Base-by-base conservation (phyloP, 805 yeast species). In the Yarrowia sp. region DNA sequence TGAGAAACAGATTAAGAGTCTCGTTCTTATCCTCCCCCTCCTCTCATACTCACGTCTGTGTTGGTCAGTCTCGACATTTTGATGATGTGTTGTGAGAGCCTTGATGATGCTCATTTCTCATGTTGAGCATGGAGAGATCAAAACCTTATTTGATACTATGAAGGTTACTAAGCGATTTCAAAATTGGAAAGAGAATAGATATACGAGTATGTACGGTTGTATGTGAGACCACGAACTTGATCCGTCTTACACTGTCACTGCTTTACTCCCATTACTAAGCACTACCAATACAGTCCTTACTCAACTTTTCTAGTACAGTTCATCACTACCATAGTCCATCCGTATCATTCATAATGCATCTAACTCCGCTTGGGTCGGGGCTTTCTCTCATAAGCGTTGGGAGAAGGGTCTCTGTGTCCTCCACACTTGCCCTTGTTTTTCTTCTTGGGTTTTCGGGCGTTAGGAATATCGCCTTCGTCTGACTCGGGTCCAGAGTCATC, bases 301-400 rank as follows among this genome's bases (percentile, higher is more conserved):
- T n/a, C n/a, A n/a, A n/a, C n/a, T n/a, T n/a, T n/a, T n/a, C n/a
- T n/a, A n/a, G n/a, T n/a, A n/a, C n/a, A n/a, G n/a, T n/a, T n/a
- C n/a, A n/a, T 8, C 8, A 26, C 8, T 8, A 26, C 30, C 30
- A 26, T 26, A 26, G n/a, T 26, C 30, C 4, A 26, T 26, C 8
- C 30, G 8, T 26, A 26, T 26, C 30, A 5, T 26, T 8, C 30
- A 26, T 26, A 26, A 35, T 38, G 43, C 43, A 38, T 38, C 35
- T 59, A 51, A 28, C 52, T 44, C 26, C 58, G 52, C 30, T 63
- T 49, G 48, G 66, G 64, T 41, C 67, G 68, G 16, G 97, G 98
- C 74, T 91, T 97, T 38, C 84, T 77, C 73, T 92, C 98, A 71
- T 93, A 93, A 0, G 97, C 97, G 75, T 93, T 90, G 21, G 89